A percentile compares a stretch with the other conserved stretches of the same genome.
Conservation (phyloP, 441 rosid species). For the Omphalea diandra region DNA sequence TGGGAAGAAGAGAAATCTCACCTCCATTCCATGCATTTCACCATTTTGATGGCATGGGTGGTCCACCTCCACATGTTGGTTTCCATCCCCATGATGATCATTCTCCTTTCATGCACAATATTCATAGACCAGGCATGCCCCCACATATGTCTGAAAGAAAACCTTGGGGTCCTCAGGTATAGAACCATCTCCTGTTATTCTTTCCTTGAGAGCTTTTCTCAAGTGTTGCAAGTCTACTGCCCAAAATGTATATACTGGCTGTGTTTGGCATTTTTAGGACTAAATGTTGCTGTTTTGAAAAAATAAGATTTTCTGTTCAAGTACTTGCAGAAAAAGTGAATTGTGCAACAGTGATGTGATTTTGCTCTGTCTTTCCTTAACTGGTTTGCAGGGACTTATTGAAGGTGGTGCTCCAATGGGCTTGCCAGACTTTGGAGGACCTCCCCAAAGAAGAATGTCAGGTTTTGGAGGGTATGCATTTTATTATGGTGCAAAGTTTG, state of each 20-base stretch:
- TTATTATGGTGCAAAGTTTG: background rate
- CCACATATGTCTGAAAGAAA: conserved; percentile 52
- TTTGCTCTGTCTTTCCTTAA: conserved; percentile 17
- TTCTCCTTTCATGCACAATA: conserved; percentile 47
- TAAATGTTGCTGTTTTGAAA: background rate
- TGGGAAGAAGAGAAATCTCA: conserved; percentile 70
- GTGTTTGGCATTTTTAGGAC: background rate
- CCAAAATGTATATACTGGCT: no score
- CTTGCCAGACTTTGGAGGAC: conserved; percentile 53
- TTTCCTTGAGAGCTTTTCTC: background rate
- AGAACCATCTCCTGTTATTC: conserved; percentile 6
- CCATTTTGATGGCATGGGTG: conserved; percentile 56
- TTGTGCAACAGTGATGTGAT: conserved; percentile 4
- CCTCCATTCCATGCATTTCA: conserved; percentile 55
- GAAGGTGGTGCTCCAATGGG: conserved; percentile 47
- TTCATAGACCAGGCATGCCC: conserved; percentile 49
- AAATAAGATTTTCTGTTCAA: background rate
- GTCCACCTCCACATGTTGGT: conserved; percentile 50
- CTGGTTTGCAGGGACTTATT: conserved; percentile 42
- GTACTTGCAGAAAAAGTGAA: background rate
- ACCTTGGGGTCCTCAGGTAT: conserved; percentile 77
- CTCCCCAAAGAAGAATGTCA: conserved; percentile 48
- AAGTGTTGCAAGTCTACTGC: background rate
- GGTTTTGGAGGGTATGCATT: conserved; percentile 58
- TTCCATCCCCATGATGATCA: conserved; percentile 56